phyloP scores from a whole-genome alignment of 116 monocot genomes.

The Posidonia oceanica region DNA sequence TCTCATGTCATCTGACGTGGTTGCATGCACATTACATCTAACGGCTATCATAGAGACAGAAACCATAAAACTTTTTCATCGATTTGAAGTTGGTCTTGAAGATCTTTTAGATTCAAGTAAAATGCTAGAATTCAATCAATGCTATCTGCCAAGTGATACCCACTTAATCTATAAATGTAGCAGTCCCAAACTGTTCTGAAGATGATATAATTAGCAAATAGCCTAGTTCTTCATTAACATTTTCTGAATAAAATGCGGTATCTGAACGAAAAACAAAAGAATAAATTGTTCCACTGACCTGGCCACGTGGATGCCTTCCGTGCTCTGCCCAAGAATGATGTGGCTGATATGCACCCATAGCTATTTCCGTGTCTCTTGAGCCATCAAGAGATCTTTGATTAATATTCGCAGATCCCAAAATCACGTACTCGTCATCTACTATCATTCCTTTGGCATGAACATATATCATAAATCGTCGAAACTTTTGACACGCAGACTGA shows the following conservation, averaged over 20 bases:
- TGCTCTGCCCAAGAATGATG: conserved; percentile 47
- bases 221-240: not conserved
- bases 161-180: not conserved
- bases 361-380: conserved; percentile 85
- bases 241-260: not conserved
- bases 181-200: too few relatives aligned
- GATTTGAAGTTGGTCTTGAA: too few relatives aligned
- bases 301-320: conserved; percentile 52
- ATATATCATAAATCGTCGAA: conserved; percentile 83
- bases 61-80: too few relatives aligned
- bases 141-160: too few relatives aligned
- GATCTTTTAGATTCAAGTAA: too few relatives aligned
- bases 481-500: conserved; percentile 40
- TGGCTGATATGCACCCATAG: conserved; percentile 90
- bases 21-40: not conserved
- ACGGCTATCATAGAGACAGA: not conserved
- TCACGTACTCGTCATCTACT: conserved; percentile 80
- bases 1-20: not conserved
- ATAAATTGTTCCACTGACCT: conserved; percentile 27
- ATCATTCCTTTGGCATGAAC: conserved; percentile 96
- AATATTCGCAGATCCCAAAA: conserved; percentile 87
- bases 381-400: conserved; percentile 81
- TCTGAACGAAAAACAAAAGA: not conserved
- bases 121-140: too few relatives aligned
- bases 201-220: too few relatives aligned